Base-by-base conservation (phyloP, 148 eudicot species). In the Simmondsia chinensis region DNA sequence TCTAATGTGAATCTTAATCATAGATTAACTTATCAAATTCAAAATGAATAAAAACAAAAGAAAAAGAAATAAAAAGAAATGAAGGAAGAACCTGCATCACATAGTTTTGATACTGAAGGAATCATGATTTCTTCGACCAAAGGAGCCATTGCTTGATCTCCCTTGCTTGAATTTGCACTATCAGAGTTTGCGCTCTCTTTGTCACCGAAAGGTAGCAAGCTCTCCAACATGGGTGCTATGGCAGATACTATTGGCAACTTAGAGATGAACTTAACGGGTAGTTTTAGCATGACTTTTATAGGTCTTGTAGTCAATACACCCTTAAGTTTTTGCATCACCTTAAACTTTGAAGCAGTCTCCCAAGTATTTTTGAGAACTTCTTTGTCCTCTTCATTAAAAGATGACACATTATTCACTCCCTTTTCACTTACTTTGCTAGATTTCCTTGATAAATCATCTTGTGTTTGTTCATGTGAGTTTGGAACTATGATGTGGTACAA, bases 401-500 rank as follows among this genome's bases (percentile, higher is more conserved):
- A n/a, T n/a, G n/a, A n/a, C n/a, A n/a, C n/a, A n/a, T n/a, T n/a
- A n/a, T n/a, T n/a, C n/a, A n/a, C n/a, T n/a, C n/a, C n/a, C n/a
- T n/a, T n/a, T n/a, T n/a, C n/a, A n/a, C n/a, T n/a, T n/a, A n/a
- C 9, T 26, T 45, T 45, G 34, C 24, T 23, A 29, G 18, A 45
- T 33, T 2, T 28, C 49, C 49, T 45, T 17, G 14, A 27, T 27
- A 5, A 45, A 16, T 28, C 31, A 7, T 3, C 15, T 17, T 28
- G 25, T 1, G 12, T 6, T 48, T 54, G 48, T 16, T 66, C 56
- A 5, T 50, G 34, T 35, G n/a, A n/a, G n/a, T 46, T 48, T 7
- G 66, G 66, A 7, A 54, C 52, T 0, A 54, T 60, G 19, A 43
- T 17, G 20, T 41, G 56, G 58, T 74, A 74, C 39, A 74, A 42